phyloP scores from a whole-genome alignment of 78 protist genomes.

The Anaeramoeba flamelloides region DNA sequence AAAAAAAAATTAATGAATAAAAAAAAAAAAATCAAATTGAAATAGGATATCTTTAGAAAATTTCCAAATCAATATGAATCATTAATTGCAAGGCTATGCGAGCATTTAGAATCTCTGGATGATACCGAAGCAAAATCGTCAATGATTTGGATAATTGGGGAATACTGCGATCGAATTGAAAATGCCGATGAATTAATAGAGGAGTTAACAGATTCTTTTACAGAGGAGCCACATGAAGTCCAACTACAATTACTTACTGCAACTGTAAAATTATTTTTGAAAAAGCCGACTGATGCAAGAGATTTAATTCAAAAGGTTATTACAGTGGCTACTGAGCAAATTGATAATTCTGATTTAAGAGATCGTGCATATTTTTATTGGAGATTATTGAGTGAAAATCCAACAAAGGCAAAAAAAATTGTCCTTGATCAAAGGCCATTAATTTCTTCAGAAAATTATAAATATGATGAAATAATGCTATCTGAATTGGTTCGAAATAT shows the following conservation, averaged over 20 bases:
- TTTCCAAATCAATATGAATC: slow-evolving; percentile 58
- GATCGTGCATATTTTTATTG: slow-evolving; percentile 97
- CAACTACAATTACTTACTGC: slow-evolving; percentile 92
- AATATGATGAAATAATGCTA: neutral
- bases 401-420: slow-evolving; percentile 69
- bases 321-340: slow-evolving; percentile 61
- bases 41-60: slow-evolving; percentile 1
- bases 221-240: slow-evolving; percentile 33
- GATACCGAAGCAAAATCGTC: slow-evolving; percentile 95
- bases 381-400: slow-evolving; percentile 79
- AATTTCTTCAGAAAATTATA: neutral
- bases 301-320: slow-evolving; percentile 58
- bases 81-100: slow-evolving; percentile 84
- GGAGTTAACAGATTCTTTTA: neutral
- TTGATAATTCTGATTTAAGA: slow-evolving; percentile 92
- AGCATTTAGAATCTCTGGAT: slow-evolving; percentile 91
- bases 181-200: slow-evolving; percentile 82
- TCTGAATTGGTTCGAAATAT: neutral
- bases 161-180: slow-evolving; percentile 92
- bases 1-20: too few species aligned
- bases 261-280: slow-evolving; percentile 87
- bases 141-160: slow-evolving; percentile 98
- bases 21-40: too few species aligned
- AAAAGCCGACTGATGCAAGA: slow-evolving; percentile 58
- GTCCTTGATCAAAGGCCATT: neutral